Conservation (phyloP, 495 filamentous ascomycete genomes). For the Penicillium ochrochloron region DNA sequence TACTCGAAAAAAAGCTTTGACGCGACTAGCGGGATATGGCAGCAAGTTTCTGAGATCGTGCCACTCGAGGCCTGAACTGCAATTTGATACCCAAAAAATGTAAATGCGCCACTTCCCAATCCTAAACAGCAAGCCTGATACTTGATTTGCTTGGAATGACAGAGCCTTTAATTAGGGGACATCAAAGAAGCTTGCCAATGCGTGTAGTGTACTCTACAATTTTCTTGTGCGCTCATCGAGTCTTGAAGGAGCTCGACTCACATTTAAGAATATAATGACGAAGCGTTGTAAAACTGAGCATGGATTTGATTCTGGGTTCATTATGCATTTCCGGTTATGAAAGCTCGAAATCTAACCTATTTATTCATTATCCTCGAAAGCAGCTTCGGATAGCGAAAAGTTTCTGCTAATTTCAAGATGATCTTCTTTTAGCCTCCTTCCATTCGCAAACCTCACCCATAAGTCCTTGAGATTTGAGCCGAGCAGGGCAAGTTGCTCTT, state of each 20-base stretch:
- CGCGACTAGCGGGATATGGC: slow-evolving; percentile 22
- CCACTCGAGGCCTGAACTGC: slow-evolving; percentile 21
- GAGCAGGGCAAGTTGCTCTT: slow-evolving; percentile 1
- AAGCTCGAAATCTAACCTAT: background rate
- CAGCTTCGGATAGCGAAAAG: background rate
- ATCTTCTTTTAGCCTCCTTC: background rate
- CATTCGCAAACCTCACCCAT: slow-evolving; percentile 12
- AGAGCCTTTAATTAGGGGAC: background rate
- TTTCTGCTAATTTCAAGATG: slow-evolving; percentile 9
- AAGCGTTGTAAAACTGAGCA: background rate
- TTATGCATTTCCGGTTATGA: background rate
- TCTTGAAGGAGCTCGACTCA: no score
- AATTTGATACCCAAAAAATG: background rate
- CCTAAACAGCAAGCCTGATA: background rate
- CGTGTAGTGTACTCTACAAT: background rate
- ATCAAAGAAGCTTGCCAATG: background rate
- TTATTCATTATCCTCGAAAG: background rate
- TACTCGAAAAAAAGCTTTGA: slow-evolving; percentile 23
- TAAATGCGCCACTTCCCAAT: background rate
- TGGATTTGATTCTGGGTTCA: background rate
- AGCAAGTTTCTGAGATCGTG: slow-evolving; percentile 21
- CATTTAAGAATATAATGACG: background rate
- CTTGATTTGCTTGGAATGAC: background rate
- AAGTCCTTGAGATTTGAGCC: slow-evolving; percentile 12
- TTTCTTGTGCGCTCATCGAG: no score